Conservation (phyloP, 352 stramenopile species). For the Pythium periplocum region DNA sequence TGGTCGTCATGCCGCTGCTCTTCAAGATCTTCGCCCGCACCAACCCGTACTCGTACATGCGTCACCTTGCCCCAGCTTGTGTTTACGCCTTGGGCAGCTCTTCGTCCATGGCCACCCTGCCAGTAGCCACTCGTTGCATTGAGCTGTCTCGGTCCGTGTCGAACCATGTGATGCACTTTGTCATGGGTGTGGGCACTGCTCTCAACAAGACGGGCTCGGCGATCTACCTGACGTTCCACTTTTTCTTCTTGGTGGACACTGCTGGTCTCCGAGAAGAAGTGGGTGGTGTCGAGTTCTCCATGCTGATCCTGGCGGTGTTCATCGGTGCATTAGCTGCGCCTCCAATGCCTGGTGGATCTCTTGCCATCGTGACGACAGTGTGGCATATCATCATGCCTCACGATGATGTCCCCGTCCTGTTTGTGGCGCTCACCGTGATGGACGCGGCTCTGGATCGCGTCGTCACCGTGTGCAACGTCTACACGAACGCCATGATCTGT, state of each 20-base stretch:
- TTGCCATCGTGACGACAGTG: slow-evolving; percentile 62
- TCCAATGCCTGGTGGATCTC: slow-evolving; percentile 45
- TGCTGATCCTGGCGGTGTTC: slow-evolving; percentile 54
- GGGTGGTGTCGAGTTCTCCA: slow-evolving; percentile 26
- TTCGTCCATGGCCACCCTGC: slow-evolving; percentile 69
- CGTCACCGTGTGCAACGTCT: slow-evolving; percentile 71
- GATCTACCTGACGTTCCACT: slow-evolving; percentile 67
- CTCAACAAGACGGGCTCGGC: slow-evolving; percentile 76
- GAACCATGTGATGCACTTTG: slow-evolving; percentile 61
- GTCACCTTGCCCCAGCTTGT: slow-evolving; percentile 58
- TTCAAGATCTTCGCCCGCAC: slow-evolving; percentile 50
- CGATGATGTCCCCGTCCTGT: slow-evolving; percentile 45
- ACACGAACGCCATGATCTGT: slow-evolving; percentile 64
- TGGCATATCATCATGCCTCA: slow-evolving; percentile 66
- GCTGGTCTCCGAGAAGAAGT: slow-evolving; percentile 33
- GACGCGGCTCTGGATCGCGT: slow-evolving; percentile 74
- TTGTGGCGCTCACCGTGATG: slow-evolving; percentile 53
- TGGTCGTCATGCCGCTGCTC: slow-evolving; percentile 54
- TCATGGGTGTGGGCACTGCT: slow-evolving; percentile 58
- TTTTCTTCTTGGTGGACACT: slow-evolving; percentile 69
- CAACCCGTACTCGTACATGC: slow-evolving; percentile 76
- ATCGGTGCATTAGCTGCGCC: slow-evolving; percentile 55
- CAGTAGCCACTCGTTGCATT: slow-evolving; percentile 55
- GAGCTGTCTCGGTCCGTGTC: slow-evolving; percentile 48
- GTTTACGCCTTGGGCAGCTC: slow-evolving; percentile 69